Evolutionary conservation across 2,329 filamentous ascomycete genomes (phyloP).

Genomic region (Monosporascus sp.): DNA sequence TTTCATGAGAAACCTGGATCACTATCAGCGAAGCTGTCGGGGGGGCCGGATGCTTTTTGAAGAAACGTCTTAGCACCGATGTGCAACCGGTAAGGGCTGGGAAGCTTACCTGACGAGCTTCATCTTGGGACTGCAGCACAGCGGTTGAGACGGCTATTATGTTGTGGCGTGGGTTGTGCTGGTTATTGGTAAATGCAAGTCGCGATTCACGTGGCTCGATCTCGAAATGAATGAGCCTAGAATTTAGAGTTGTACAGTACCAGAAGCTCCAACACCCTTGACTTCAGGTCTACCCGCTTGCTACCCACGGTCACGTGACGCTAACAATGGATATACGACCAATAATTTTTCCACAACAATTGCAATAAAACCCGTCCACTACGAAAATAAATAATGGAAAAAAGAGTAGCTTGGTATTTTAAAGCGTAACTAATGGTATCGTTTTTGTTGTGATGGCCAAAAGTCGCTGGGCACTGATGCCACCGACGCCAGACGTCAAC

Average conservation of each 20-base stretch:
- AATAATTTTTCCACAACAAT: too few relatives aligned
- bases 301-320: too few relatives aligned
- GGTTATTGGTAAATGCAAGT: too few relatives aligned
- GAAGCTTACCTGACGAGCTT: conserved; percentile 87
- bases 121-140: conserved; percentile 53
- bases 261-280: too few relatives aligned
- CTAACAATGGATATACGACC: too few relatives aligned
- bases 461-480: background rate
- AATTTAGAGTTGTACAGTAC: too few relatives aligned
- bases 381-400: too few relatives aligned
- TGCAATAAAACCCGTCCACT: too few relatives aligned
- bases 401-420: background rate
- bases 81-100: conserved; percentile 23
- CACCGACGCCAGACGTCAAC: background rate
- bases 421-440: background rate
- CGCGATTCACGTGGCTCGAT: too few relatives aligned
- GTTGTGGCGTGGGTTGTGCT: background rate
- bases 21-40: conserved; percentile 26
- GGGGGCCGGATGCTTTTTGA: conserved; percentile 27
- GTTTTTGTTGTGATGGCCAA: background rate
- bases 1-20: conserved; percentile 91
- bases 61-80: conserved; percentile 38
- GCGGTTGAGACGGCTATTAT: background rate
- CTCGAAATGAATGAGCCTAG: too few relatives aligned
- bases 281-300: too few relatives aligned